phyloP scores from a whole-genome alignment of 2,329 filamentous ascomycete genomes.

The Exophiala viscosa region DNA sequence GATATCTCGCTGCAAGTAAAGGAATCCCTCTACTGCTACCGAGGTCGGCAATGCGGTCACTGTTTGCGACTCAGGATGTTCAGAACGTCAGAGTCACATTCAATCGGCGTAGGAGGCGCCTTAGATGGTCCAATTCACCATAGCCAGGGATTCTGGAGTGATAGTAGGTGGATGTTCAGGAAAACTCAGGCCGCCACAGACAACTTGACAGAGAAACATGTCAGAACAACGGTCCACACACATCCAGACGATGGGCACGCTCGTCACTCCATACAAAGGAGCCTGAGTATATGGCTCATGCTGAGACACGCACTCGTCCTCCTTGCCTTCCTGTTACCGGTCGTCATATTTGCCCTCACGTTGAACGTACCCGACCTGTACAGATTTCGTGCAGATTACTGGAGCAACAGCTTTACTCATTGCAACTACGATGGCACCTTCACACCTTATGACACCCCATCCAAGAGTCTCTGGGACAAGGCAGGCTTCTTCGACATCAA shows the following conservation, averaged over 20 bases:
- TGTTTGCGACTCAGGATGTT: slow-evolving; percentile 10
- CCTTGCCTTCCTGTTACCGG: slow-evolving; percentile 15
- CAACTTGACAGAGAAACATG: neutral
- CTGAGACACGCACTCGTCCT: slow-evolving; percentile 7
- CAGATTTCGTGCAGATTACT: slow-evolving; percentile 7
- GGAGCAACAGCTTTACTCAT: slow-evolving; percentile 15
- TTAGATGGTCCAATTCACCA: slow-evolving; percentile 5
- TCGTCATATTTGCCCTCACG: slow-evolving; percentile 12
- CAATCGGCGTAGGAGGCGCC: slow-evolving; percentile 3
- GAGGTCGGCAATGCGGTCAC: neutral
- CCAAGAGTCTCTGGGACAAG: slow-evolving; percentile 16
- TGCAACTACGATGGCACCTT: slow-evolving; percentile 21
- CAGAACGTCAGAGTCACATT: neutral
- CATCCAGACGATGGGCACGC: neutral
- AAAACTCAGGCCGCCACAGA: slow-evolving; percentile 1
- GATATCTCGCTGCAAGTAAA: neutral
- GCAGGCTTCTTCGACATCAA: slow-evolving; percentile 22
- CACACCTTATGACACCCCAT: slow-evolving; percentile 10
- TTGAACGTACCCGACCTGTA: slow-evolving; percentile 10
- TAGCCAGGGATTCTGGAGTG: slow-evolving; percentile 6
- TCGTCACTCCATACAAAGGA: neutral
- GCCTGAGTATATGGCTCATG: neutral
- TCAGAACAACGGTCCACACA: neutral
- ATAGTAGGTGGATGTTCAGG: slow-evolving; percentile 4
- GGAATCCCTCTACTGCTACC: neutral